These are phyloP conservation scores for Paecilomyces niveus DNA, from an alignment of 2,329 filamentous ascomycete genomes.

Conservation along the genomic window DNA sequence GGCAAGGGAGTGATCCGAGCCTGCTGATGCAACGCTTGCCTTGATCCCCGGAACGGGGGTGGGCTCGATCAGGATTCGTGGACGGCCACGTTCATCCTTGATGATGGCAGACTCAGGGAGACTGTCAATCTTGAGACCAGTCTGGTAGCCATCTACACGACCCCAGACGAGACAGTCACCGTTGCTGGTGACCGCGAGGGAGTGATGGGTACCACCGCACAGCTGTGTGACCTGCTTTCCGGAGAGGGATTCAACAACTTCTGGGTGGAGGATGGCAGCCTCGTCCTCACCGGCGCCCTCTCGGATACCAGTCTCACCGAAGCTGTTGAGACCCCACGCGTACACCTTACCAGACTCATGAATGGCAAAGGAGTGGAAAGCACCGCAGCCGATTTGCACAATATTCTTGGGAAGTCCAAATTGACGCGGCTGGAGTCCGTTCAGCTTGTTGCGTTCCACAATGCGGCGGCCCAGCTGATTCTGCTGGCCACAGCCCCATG, in stretches of 20 bases:
- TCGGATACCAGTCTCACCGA: slow-evolving; percentile 66
- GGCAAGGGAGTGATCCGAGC: slow-evolving; percentile 66
- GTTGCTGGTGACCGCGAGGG: slow-evolving; percentile 48
- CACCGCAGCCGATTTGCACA: slow-evolving; percentile 59
- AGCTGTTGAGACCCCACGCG: slow-evolving; percentile 83
- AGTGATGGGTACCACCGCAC: slow-evolving; percentile 70
- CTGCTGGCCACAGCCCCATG: slow-evolving; percentile 62
- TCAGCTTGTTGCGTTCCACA: slow-evolving; percentile 50
- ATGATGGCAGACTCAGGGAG: slow-evolving; percentile 52
- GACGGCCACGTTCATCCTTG: slow-evolving; percentile 56
- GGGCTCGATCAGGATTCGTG: slow-evolving; percentile 66
- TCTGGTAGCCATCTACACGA: slow-evolving; percentile 52
- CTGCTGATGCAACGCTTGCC: slow-evolving; percentile 51
- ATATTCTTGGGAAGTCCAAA: slow-evolving; percentile 54
- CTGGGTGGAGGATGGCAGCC: slow-evolving; percentile 65
- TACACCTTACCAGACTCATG: slow-evolving; percentile 63
- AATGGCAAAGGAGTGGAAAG: slow-evolving; percentile 76
- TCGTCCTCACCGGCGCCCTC: slow-evolving; percentile 60
- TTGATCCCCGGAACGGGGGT: slow-evolving; percentile 54
- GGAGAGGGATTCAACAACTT: slow-evolving; percentile 57
- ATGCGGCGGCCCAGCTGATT: slow-evolving; percentile 61
- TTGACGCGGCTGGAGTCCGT: slow-evolving; percentile 50
- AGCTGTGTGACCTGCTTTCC: slow-evolving; percentile 60
- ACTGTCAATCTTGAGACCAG: slow-evolving; percentile 52
- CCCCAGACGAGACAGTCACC: slow-evolving; percentile 56